These are phyloP conservation scores for Phytophthora sojae DNA, from an alignment of 352 stramenopile species.

Conservation along the genomic window DNA sequence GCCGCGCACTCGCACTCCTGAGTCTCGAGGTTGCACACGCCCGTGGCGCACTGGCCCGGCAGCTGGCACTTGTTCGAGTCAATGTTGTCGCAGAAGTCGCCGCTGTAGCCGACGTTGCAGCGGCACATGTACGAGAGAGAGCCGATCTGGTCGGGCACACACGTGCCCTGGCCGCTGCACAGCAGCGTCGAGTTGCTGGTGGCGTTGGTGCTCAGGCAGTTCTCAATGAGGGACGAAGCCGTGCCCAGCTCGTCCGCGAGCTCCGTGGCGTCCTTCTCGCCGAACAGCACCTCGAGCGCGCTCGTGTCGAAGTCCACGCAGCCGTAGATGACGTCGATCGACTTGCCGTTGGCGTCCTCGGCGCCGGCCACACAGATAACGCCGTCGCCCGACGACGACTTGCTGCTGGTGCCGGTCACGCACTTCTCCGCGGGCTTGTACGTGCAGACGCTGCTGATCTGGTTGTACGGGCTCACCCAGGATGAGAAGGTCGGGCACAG, in stretches of 20 bases:
- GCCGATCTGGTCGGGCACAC: conserved; percentile 45
- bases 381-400: conserved; percentile 46
- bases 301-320: conserved; percentile 75
- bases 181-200: conserved; percentile 59
- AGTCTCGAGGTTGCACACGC: conserved; percentile 74
- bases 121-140: conserved; percentile 69
- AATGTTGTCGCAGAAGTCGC: conserved; percentile 60
- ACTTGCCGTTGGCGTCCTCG: conserved; percentile 46
- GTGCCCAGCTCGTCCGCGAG: conserved; percentile 62
- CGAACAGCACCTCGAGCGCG: conserved; percentile 61
- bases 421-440: conserved; percentile 81
- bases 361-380: conserved; percentile 64
- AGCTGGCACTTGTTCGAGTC: conserved; percentile 81
- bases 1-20: conserved; percentile 68
- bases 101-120: conserved; percentile 81
- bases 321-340: conserved; percentile 72
- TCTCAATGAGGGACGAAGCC: conserved; percentile 46
- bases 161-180: conserved; percentile 75
- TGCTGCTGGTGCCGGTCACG: conserved; percentile 47
- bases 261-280: conserved; percentile 59
- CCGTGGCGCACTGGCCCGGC: conserved; percentile 71
- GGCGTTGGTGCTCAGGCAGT: conserved; percentile 59
- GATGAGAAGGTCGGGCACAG: conserved; percentile 78
- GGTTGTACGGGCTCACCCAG: conserved; percentile 71
- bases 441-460: conserved; percentile 81